phyloP scores from a whole-genome alignment of 2,329 filamentous ascomycete species.

The Penicillium sp. region DNA sequence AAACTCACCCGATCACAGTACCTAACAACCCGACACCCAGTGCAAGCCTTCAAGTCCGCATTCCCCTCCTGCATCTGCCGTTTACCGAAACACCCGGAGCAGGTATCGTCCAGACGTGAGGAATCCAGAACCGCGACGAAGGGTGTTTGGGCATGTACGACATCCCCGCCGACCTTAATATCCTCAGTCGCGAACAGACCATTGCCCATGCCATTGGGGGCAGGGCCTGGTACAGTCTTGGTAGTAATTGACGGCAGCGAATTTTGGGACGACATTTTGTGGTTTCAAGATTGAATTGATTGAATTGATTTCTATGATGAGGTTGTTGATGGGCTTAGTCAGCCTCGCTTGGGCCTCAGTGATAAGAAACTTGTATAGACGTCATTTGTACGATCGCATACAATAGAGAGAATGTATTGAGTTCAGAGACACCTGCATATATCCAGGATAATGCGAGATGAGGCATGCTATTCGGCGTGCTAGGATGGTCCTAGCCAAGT shows the following conservation, averaged over 20 bases:
- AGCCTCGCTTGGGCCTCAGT: constrained; percentile 1
- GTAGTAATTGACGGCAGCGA: constrained; percentile 20
- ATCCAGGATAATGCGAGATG: no score
- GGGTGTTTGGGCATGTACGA: constrained; percentile 52
- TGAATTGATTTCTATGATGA: background rate
- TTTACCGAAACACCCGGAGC: constrained; percentile 57
- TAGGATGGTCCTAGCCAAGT: no score
- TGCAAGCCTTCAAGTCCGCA: constrained; percentile 52
- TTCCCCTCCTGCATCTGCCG: constrained; percentile 22
- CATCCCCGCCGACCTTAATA: constrained; percentile 50
- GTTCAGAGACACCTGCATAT: no score
- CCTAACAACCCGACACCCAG: constrained; percentile 57
- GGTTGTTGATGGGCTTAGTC: constrained; percentile 5
- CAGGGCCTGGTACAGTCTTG: constrained; percentile 25
- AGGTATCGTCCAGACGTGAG: constrained; percentile 53
- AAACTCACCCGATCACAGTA: constrained; percentile 60
- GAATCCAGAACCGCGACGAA: constrained; percentile 57
- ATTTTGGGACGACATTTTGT: constrained; percentile 21
- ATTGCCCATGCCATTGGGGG: constrained; percentile 43
- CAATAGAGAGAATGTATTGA: no score
- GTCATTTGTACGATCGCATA: background rate
- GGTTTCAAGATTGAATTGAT: background rate
- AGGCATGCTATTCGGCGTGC: no score
- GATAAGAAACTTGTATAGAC: background rate
- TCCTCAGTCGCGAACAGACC: constrained; percentile 55